Evolutionary conservation across 73 alveolate genomes (phyloP).

Genomic region (Tetrahymena thermophila): DNA sequence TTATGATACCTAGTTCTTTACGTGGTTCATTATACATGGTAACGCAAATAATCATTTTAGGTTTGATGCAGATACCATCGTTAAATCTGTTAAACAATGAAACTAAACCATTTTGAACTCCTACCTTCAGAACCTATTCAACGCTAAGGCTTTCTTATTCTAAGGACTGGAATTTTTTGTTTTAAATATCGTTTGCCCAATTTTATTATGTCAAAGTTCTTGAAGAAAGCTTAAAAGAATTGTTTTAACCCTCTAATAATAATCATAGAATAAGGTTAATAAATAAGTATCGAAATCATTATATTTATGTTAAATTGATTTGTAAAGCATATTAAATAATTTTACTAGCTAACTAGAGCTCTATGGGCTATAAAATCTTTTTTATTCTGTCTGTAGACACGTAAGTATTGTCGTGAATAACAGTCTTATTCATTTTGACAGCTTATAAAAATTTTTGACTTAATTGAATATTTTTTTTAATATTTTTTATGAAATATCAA

Average conservation of each 20-base stretch:
- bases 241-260: not conserved
- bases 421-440: not conserved
- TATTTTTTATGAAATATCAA: not conserved
- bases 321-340: not conserved
- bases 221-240: not conserved
- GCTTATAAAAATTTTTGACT: not conserved
- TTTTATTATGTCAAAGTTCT: not conserved
- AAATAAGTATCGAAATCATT: not conserved
- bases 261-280: not conserved
- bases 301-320: not conserved
- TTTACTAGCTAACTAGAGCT: not conserved
- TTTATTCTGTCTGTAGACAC: not conserved
- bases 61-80: not conserved
- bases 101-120: not conserved
- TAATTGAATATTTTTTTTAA: too few species aligned
- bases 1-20: not conserved
- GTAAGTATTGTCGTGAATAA: not conserved
- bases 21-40: not conserved
- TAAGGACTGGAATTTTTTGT: not conserved
- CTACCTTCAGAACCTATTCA: not conserved
- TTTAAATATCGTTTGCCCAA: not conserved
- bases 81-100: not conserved
- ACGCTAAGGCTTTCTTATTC: not conserved
- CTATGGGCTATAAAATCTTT: conserved; percentile 1
- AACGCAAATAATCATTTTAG: not conserved